These are phyloP conservation scores for Dothideomycetes sp. DNA, from an alignment of 2,329 filamentous ascomycete genomes.

Conservation along the genomic window DNA sequence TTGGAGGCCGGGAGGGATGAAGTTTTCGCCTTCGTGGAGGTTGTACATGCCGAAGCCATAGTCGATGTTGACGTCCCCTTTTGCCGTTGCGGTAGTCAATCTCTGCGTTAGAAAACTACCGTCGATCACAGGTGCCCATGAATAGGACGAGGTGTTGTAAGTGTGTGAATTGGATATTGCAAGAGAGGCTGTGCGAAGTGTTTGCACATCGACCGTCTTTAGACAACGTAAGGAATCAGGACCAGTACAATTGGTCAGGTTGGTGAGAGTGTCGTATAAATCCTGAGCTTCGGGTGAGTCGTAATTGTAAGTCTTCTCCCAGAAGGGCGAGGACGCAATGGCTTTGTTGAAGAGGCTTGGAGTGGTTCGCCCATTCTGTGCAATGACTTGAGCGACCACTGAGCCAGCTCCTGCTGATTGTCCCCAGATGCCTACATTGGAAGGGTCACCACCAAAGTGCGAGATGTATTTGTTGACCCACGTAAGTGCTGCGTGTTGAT, in stretches of 20 bases:
- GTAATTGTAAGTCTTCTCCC: conserved; percentile 47
- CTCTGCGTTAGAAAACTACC: conserved; percentile 38
- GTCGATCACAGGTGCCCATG: conserved; percentile 52
- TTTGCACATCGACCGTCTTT: conserved; percentile 42
- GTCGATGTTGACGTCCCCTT: conserved; percentile 32
- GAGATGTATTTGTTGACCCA: conserved; percentile 41
- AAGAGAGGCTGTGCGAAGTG: conserved; percentile 41
- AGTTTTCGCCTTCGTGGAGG: conserved; percentile 52
- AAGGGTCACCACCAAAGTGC: conserved; percentile 34
- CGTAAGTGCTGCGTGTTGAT: conserved; percentile 39
- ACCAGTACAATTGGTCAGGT: conserved; percentile 37
- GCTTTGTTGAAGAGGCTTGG: conserved; percentile 40
- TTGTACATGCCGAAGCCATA: conserved; percentile 48
- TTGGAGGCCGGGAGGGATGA: conserved; percentile 41
- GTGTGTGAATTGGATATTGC: conserved; percentile 37
- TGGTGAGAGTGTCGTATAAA: conserved; percentile 37
- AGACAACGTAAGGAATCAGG: conserved; percentile 42
- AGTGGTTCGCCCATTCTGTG: conserved; percentile 31
- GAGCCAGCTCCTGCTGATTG: conserved; percentile 45
- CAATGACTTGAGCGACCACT: conserved; percentile 43
- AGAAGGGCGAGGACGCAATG: conserved; percentile 44
- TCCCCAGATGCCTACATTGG: conserved; percentile 30
- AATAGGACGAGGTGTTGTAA: conserved; percentile 46
- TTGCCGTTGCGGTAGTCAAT: conserved; percentile 33
- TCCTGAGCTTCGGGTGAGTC: conserved; percentile 40